phyloP scores from a whole-genome alignment of 805 yeast species.

The Priceomyces castillae region DNA sequence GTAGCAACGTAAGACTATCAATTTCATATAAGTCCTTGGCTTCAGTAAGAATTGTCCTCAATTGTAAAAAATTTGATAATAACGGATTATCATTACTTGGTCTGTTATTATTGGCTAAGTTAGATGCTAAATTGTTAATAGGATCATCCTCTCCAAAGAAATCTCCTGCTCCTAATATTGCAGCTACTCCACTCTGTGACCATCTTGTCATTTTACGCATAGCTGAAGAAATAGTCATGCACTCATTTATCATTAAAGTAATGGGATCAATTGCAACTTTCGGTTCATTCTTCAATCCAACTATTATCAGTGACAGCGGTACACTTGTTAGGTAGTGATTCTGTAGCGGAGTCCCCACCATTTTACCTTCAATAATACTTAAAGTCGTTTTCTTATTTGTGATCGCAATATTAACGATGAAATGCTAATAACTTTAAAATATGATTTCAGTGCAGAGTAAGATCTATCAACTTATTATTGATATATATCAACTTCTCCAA shows the following conservation, averaged over 20 bases:
- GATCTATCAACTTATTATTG: not conserved
- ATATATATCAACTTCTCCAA: not conserved
- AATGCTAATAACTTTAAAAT: not conserved
- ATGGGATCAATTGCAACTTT: conserved; percentile 62
- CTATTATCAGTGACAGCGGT: not conserved
- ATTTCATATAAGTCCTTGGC: conserved; percentile 49
- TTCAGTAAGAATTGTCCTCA: conserved; percentile 67
- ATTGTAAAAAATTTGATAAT: conserved; percentile 73
- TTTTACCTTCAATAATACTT: not conserved
- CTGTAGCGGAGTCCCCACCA: not conserved
- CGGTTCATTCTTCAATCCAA: not conserved
- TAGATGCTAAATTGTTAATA: conserved; percentile 22
- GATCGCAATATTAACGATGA: not conserved
- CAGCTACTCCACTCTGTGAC: conserved; percentile 78
- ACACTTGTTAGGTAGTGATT: not conserved
- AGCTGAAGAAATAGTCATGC: conserved; percentile 79
- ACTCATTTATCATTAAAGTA: conserved; percentile 83
- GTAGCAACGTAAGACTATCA: conserved; percentile 71
- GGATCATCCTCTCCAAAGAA: conserved; percentile 48
- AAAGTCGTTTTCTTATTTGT: not conserved
- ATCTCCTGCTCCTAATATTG: conserved; percentile 68
- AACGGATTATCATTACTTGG: conserved; percentile 49
- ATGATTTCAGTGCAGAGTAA: not conserved
- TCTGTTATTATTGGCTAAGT: conserved; percentile 6
- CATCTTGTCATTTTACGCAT: conserved; percentile 74